phyloP scores from a whole-genome alignment of 257 asterid species.

The Penstemon eatonii region DNA sequence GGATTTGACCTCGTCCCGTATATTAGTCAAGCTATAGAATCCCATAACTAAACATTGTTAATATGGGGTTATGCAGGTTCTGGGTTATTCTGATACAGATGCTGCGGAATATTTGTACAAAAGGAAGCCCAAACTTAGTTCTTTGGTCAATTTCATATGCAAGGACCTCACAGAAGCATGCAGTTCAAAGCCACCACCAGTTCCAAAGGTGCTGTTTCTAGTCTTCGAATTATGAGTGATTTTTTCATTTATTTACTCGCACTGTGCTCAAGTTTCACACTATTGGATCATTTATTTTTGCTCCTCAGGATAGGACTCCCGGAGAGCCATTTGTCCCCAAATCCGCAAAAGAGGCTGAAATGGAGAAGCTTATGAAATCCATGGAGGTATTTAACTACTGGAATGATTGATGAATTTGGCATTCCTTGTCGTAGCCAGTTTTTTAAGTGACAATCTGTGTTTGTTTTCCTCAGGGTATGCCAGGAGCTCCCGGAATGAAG shows the following conservation, averaged over 20 bases:
- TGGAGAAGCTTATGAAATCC: conserved; percentile 83
- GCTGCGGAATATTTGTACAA: conserved; percentile 81
- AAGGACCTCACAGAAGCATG: conserved; percentile 90
- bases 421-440: background rate
- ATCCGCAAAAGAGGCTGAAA: conserved; percentile 86
- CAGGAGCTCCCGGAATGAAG: conserved; percentile 95
- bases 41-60: background rate
- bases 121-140: conserved; percentile 58
- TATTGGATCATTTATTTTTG: conserved; percentile 17
- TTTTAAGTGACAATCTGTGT: background rate
- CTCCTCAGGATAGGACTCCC: conserved; percentile 67
- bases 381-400: conserved; percentile 61
- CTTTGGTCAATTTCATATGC: conserved; percentile 65
- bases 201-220: conserved; percentile 72
- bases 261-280: background rate
- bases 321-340: conserved; percentile 87
- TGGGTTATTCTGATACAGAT: conserved; percentile 96
- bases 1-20: background rate
- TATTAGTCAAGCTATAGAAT: background rate
- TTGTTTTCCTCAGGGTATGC: conserved; percentile 65
- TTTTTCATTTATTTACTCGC: conserved; percentile 1
- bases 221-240: background rate
- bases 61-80: conserved; percentile 54
- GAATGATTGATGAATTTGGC: conserved; percentile 7
- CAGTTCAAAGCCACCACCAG: conserved; percentile 76